These are phyloP conservation scores for Aspergillus ruber DNA, from an alignment of 2,329 filamentous ascomycete species.

Conservation along the genomic window DNA sequence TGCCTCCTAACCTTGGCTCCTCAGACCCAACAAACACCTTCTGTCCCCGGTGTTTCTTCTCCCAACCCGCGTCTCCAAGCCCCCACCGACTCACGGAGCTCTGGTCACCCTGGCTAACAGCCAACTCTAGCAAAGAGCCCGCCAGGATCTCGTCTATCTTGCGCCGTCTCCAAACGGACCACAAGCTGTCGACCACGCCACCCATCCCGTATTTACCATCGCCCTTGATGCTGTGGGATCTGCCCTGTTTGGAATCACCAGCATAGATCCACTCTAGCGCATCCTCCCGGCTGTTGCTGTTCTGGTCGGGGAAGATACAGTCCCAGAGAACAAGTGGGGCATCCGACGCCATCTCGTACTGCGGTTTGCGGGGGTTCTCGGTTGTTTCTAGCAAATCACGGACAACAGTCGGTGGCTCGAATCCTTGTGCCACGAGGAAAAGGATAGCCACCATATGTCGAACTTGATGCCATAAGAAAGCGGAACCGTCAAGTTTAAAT, in stretches of 20 bases:
- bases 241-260: conserved; percentile 53
- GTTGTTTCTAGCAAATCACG: conserved; percentile 66
- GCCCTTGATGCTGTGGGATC: conserved; percentile 38
- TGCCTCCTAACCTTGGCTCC: conserved; percentile 47
- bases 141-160: conserved; percentile 90
- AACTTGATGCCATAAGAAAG: conserved; percentile 98
- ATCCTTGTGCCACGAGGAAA: conserved; percentile 85
- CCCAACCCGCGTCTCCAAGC: conserved; percentile 14
- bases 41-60: conserved; percentile 35
- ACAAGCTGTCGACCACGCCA: conserved; percentile 67
- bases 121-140: conserved; percentile 62
- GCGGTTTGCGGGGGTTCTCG: conserved; percentile 67
- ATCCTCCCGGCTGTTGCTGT: conserved; percentile 48
- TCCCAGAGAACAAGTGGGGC: conserved; percentile 91
- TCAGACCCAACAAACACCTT: conserved; percentile 56
- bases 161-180: conserved; percentile 72
- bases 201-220: conserved; percentile 58
- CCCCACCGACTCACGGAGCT: conserved; percentile 20
- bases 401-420: conserved; percentile 70
- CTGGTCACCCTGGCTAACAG: conserved; percentile 39
- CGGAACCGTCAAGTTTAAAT: conserved; percentile 81
- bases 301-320: conserved; percentile 69
- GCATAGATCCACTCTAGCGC: conserved; percentile 71
- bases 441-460: conserved; percentile 86
- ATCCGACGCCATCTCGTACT: conserved; percentile 87